phyloP scores from a whole-genome alignment of 768 basidiomycete species.

The Lentinula lateritia region DNA sequence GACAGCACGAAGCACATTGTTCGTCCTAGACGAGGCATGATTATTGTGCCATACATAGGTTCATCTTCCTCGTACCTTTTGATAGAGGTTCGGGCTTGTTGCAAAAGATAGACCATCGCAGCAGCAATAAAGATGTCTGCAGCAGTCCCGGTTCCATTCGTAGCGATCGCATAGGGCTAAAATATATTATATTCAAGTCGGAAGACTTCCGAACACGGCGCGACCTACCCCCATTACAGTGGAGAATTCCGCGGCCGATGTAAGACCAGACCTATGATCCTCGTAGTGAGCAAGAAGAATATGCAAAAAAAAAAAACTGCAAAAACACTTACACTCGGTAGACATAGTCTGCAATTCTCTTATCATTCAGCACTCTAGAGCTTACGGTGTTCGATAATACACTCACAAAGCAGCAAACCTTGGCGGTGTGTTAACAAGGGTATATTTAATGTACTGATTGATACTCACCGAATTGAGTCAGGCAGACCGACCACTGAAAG shows the following conservation, averaged over 20 bases:
- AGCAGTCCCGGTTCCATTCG: background rate
- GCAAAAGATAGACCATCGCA: slow-evolving; percentile 1
- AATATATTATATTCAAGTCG: too few species aligned
- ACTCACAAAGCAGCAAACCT: slow-evolving; percentile 1
- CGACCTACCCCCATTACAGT: background rate
- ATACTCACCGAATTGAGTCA: slow-evolving; percentile 3
- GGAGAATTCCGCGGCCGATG: background rate
- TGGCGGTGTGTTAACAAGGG: background rate
- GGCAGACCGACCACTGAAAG: background rate
- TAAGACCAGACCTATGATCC: background rate
- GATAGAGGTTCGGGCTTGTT: background rate
- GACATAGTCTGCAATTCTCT: background rate
- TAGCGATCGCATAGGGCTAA: background rate
- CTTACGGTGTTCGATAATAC: background rate
- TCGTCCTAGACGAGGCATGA: background rate
- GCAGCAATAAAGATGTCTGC: background rate
- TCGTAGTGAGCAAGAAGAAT: background rate
- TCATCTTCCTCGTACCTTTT: background rate
- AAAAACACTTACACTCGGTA: background rate
- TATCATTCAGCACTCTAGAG: background rate
- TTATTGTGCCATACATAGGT: too few species aligned
- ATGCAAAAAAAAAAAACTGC: background rate
- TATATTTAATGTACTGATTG: background rate
- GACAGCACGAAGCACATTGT: background rate
- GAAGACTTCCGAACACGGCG: background rate